Evolutionary conservation across 2,329 filamentous ascomycete genomes (phyloP).

Genomic region (Xylariales sp.): DNA sequence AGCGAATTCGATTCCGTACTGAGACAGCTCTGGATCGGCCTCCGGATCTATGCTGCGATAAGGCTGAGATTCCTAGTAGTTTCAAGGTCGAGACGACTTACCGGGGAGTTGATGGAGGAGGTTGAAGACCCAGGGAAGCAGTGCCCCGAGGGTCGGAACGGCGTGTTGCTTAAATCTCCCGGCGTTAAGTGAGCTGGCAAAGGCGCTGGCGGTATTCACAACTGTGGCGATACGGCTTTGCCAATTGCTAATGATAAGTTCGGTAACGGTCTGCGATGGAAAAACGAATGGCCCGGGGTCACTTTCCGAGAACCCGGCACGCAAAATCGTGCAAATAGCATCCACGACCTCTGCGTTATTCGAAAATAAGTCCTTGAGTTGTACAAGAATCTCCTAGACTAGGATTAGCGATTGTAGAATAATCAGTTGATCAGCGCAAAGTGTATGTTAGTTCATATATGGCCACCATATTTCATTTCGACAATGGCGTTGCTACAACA

Average conservation of each 20-base stretch:
- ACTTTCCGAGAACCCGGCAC: conserved; percentile 79
- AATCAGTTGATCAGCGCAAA: conserved; percentile 59
- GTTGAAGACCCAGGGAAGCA: conserved; percentile 71
- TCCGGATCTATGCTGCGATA: conserved; percentile 59
- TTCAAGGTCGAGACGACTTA: conserved; percentile 49
- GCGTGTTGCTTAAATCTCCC: conserved; percentile 57
- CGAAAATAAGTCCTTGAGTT: conserved; percentile 65
- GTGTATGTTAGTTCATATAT: neutral
- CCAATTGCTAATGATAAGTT: conserved; percentile 70
- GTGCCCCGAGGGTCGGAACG: conserved; percentile 60
- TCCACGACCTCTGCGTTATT: conserved; percentile 76
- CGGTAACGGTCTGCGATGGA: conserved; percentile 71
- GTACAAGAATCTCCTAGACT: conserved; percentile 44
- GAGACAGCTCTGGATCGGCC: conserved; percentile 76
- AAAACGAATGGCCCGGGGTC: conserved; percentile 83
- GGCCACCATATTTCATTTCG: neutral
- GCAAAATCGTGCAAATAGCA: conserved; percentile 76
- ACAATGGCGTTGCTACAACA: neutral
- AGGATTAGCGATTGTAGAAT: conserved; percentile 60
- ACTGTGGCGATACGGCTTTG: conserved; percentile 76
- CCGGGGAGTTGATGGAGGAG: conserved; percentile 71
- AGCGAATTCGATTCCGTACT: conserved; percentile 79
- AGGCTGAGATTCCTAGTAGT: neutral
- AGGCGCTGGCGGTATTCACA: conserved; percentile 77
- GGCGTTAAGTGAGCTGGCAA: conserved; percentile 69